phyloP scores from a whole-genome alignment of 805 yeast species.

The Kuraishia piskuri region DNA sequence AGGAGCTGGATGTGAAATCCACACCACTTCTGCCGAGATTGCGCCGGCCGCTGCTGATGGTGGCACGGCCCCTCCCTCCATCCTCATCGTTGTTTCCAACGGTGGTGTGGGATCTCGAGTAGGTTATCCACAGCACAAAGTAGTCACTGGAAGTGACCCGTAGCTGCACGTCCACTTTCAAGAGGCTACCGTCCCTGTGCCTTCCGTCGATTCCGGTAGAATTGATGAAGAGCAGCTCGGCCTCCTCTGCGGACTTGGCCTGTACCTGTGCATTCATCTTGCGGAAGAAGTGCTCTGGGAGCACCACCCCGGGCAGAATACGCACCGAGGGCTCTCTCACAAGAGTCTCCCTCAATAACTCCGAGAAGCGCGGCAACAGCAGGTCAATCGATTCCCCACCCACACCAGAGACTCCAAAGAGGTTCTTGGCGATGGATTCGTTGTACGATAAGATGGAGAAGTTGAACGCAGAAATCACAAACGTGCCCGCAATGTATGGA shows the following conservation, averaged over 20 bases:
- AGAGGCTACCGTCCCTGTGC: slow-evolving; percentile 59
- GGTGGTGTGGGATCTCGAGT: slow-evolving; percentile 39
- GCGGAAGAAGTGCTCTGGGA: slow-evolving; percentile 89
- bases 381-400: slow-evolving; percentile 40
- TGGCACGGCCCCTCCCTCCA: background rate
- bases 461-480: slow-evolving; percentile 49
- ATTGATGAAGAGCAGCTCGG: slow-evolving; percentile 42
- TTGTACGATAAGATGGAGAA: slow-evolving; percentile 63
- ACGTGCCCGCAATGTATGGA: slow-evolving; percentile 84
- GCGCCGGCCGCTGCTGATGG: background rate
- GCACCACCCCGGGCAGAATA: slow-evolving; percentile 59
- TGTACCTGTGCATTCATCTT: slow-evolving; percentile 40
- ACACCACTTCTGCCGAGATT: background rate
- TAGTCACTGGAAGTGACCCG: slow-evolving; percentile 55
- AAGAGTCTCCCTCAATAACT: slow-evolving; percentile 33
- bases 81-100: slow-evolving; percentile 2
- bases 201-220: slow-evolving; percentile 62
- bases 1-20: background rate
- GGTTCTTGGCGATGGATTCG: slow-evolving; percentile 64
- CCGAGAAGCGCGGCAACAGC: slow-evolving; percentile 56
- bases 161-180: slow-evolving; percentile 73
- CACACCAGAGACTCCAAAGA: slow-evolving; percentile 61
- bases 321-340: slow-evolving; percentile 29
- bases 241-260: slow-evolving; percentile 25
- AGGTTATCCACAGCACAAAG: slow-evolving; percentile 78